A percentile compares a stretch with the other conserved stretches of the same genome.
phyloP scores from a whole-genome alignment of 768 basidiomycete species.

The Rhizopogon roseolus region DNA sequence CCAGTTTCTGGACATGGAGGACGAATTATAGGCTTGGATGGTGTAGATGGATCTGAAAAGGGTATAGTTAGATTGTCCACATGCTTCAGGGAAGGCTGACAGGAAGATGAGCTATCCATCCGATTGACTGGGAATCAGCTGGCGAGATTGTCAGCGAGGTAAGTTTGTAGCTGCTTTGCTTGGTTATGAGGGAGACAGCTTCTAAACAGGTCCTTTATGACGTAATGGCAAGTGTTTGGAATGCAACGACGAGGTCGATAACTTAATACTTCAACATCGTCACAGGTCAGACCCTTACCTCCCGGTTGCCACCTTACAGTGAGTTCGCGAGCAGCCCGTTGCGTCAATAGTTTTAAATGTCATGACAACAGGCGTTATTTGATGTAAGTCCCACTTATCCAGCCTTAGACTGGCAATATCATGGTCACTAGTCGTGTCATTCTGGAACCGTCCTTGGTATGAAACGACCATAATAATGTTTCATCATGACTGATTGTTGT shows the following conservation, averaged over 20 bases:
- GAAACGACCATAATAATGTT: background rate
- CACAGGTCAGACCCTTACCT: background rate
- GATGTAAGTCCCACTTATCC: constrained; percentile 5
- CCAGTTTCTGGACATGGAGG: background rate
- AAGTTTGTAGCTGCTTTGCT: background rate
- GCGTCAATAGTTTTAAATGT: background rate
- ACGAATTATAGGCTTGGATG: background rate
- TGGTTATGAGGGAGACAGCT: background rate
- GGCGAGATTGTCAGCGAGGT: background rate
- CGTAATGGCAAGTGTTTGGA: background rate
- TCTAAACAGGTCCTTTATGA: background rate
- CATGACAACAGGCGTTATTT: constrained; percentile 1
- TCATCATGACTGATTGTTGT: background rate
- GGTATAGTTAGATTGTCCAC: background rate
- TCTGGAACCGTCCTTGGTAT: constrained; percentile 1
- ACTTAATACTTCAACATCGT: background rate
- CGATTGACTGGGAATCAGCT: background rate
- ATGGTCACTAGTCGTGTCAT: constrained; percentile 1
- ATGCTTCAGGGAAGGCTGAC: background rate
- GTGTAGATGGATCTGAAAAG: background rate
- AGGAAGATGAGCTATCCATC: background rate
- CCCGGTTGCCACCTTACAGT: background rate
- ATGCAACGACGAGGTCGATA: background rate
- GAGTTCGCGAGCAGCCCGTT: background rate
- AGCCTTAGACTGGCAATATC: background rate